These are phyloP conservation scores for Apiotrichum akiyoshidainum DNA, from an alignment of 1,284 basidiomycete genomes.

Conservation along the genomic window DNA sequence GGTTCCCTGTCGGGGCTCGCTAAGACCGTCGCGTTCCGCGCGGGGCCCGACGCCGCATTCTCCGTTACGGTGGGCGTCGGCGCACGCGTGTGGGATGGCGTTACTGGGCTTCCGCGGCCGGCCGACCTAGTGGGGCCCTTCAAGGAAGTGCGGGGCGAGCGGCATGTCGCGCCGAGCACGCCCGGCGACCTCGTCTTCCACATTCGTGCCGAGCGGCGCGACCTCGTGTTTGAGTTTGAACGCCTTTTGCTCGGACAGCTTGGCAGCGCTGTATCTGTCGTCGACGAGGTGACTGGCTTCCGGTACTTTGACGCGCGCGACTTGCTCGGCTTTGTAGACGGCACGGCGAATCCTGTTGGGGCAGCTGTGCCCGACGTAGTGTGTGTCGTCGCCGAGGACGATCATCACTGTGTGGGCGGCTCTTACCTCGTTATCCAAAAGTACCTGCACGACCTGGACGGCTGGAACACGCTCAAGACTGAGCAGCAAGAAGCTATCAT, in stretches of 20 bases:
- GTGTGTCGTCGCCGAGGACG: slow-evolving; percentile 2
- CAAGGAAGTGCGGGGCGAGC: slow-evolving; percentile 14
- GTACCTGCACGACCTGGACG: slow-evolving; percentile 20
- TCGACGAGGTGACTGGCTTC: slow-evolving; percentile 16
- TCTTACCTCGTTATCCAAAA: slow-evolving; percentile 19
- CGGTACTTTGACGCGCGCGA: slow-evolving; percentile 25
- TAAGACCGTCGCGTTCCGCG: slow-evolving; percentile 19
- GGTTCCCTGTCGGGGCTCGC: slow-evolving; percentile 2
- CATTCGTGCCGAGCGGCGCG: slow-evolving; percentile 18
- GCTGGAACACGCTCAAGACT: slow-evolving; percentile 11
- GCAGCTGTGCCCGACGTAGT: slow-evolving; percentile 2
- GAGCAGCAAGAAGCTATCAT: slow-evolving; percentile 19
- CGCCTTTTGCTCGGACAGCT: slow-evolving; percentile 12
- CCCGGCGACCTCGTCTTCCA: slow-evolving; percentile 20
- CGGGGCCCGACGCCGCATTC: slow-evolving; percentile 1
- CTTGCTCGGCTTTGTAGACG: slow-evolving; percentile 23
- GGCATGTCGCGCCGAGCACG: slow-evolving; percentile 15
- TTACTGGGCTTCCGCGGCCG: slow-evolving; percentile 11
- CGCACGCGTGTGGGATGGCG: slow-evolving; percentile 12
- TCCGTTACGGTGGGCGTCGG: slow-evolving; percentile 20
- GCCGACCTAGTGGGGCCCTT: slow-evolving; percentile 11
- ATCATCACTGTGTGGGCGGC: slow-evolving; percentile 9
- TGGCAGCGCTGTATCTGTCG: slow-evolving; percentile 9
- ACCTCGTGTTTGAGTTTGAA: slow-evolving; percentile 22
- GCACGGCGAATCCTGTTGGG: slow-evolving; percentile 23